Evolutionary conservation across 495 filamentous ascomycete genomes (phyloP).

Genomic region (Diplogelasinospora grovesii): DNA sequence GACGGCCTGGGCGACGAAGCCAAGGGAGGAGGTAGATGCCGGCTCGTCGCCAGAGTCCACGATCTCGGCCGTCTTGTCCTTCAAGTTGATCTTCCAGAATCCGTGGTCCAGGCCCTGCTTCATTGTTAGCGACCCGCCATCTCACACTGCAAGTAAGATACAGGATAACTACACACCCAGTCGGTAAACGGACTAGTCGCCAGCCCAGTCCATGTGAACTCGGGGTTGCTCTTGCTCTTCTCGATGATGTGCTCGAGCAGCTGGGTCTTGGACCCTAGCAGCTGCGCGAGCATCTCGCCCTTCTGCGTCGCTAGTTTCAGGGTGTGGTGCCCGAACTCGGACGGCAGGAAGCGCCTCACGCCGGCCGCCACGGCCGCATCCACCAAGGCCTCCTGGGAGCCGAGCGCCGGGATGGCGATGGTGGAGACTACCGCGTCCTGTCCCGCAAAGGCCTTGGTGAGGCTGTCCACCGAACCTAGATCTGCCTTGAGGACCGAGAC

Average conservation of each 20-base stretch:
- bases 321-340: slow-evolving; percentile 40
- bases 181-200: slow-evolving; percentile 38
- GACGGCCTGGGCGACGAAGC: slow-evolving; percentile 36
- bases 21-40: slow-evolving; percentile 36
- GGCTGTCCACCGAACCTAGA: slow-evolving; percentile 33
- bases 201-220: slow-evolving; percentile 42
- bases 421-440: slow-evolving; percentile 43
- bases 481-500: slow-evolving; percentile 38
- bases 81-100: slow-evolving; percentile 32
- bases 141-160: neutral
- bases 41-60: slow-evolving; percentile 42
- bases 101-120: slow-evolving; percentile 31
- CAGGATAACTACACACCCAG: slow-evolving; percentile 22
- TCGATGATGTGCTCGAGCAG: slow-evolving; percentile 40
- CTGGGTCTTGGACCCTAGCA: slow-evolving; percentile 37
- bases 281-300: slow-evolving; percentile 1
- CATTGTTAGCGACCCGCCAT: neutral
- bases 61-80: slow-evolving; percentile 31
- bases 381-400: slow-evolving; percentile 40
- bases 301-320: too few species aligned
- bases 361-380: slow-evolving; percentile 46
- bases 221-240: slow-evolving; percentile 27
- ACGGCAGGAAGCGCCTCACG: slow-evolving; percentile 49
- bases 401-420: slow-evolving; percentile 22
- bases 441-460: slow-evolving; percentile 34